Base-by-base conservation (phyloP, 495 filamentous ascomycete species). In the Aspergillus diversus region DNA sequence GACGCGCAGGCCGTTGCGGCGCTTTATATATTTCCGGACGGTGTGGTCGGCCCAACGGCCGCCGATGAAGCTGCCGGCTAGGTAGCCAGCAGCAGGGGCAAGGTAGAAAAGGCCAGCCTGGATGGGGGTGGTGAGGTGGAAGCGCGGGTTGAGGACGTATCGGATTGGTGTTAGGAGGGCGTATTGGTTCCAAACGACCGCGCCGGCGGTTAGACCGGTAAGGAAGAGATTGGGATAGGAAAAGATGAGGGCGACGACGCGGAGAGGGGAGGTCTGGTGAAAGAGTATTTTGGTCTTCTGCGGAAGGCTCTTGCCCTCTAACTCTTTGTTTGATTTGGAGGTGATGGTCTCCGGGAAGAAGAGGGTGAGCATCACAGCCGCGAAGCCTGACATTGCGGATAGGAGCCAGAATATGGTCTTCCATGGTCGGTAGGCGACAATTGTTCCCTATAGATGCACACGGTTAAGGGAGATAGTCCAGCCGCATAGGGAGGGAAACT, bases 131-230 rank as follows among this genome's bases (percentile, higher is more conserved):
- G 80, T 82, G n/a, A 92, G 81, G 63, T 86, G 62, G 77, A 91
- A 92, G 31, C 89, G 84, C 9, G 89, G 88, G 67, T 91, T 91
- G 1, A 92, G 75, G 15, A 90, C 84, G 68, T 90, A 90, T 43
- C 88, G 86, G 66, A 91, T 91, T 0, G 89, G 88, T 2, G 89
- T 91, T 12, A 91, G 78, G 5, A 91, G 79, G 33, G 80, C 83
- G 66, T 91, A 92, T 82, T 90, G 88, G 64, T 89, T 90, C 87
- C 86, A 91, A 53, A 91, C 84, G 1, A 90, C 78, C 33, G 83
- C 80, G 4, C 82, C 81, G 13, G 83, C 84, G 1, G 87, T 85
- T 0, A 91, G 63, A 12, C 82, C 84, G 0, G 83, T 83, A 59
- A 86, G 79, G 59, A 89, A 76, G 16, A 91, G 77, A 67, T 91